Evolutionary conservation across 257 asterid genomes (phyloP).

Genomic region (Fraxinus cuspidata): DNA sequence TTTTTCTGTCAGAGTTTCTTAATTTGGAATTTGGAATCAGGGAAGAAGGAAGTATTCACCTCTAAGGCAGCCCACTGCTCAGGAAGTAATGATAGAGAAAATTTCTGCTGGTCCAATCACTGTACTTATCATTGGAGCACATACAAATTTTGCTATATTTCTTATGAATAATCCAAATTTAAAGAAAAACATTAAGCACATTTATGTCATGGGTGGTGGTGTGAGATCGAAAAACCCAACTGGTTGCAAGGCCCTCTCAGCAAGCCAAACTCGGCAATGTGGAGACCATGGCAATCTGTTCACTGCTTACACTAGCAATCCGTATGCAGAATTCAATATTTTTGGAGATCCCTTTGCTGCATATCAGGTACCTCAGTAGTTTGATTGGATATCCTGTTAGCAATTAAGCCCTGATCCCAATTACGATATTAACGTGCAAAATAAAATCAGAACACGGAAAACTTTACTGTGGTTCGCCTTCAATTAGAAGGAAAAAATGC

Average conservation of each 20-base stretch:
- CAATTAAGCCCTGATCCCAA: not conserved
- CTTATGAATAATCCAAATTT: constrained; percentile 72
- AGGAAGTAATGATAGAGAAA: constrained; percentile 66
- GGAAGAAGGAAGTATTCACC: constrained; percentile 73
- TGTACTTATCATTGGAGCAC: constrained; percentile 54
- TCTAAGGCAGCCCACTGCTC: constrained; percentile 73
- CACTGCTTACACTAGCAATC: constrained; percentile 66
- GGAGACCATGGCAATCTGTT: constrained; percentile 73
- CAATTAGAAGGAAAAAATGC: not conserved
- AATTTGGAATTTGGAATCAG: constrained; percentile 36
- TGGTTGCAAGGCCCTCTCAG: constrained; percentile 56
- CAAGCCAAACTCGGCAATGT: constrained; percentile 66
- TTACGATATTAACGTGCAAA: not conserved
- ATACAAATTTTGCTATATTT: constrained; percentile 69
- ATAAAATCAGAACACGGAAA: not conserved
- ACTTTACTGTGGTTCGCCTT: not conserved
- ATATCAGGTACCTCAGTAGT: constrained; percentile 59
- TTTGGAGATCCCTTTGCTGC: constrained; percentile 93
- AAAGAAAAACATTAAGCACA: constrained; percentile 66
- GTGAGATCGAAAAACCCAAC: constrained; percentile 70
- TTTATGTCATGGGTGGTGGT: constrained; percentile 88
- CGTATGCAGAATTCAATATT: constrained; percentile 81
- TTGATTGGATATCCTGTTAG: not conserved
- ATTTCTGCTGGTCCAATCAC: constrained; percentile 71
- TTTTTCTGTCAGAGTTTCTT: constrained; percentile 2